Evolutionary conservation across 306 rosid species (phyloP).

Genomic region (Cucumis melo): DNA sequence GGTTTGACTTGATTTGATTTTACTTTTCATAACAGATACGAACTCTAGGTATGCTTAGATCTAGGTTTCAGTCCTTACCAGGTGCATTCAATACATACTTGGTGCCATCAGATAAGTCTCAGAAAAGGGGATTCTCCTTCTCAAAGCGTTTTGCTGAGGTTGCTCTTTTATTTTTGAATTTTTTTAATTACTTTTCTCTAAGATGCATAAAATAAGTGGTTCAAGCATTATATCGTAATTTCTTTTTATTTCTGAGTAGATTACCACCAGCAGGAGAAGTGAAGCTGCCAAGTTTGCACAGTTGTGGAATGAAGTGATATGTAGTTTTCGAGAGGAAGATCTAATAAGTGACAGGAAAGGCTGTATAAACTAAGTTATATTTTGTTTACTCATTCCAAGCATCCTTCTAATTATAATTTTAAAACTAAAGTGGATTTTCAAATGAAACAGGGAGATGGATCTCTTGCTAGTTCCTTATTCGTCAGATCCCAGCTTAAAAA

Average conservation of each 20-base stretch:
- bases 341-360: conserved; percentile 78
- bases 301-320: conserved; percentile 87
- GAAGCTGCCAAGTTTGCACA: conserved; percentile 99
- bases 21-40: conserved; percentile 53
- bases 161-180: conserved; percentile 12
- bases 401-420: conserved; percentile 8
- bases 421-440: conserved; percentile 20
- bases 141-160: conserved; percentile 88
- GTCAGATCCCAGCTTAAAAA: conserved; percentile 72
- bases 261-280: conserved; percentile 74
- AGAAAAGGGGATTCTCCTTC: conserved; percentile 56
- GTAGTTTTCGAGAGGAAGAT: conserved; percentile 98
- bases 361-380: conserved; percentile 15
- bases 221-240: conserved; percentile 5
- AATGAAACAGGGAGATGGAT: conserved; percentile 87
- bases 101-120: conserved; percentile 81
- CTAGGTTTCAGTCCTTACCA: conserved; percentile 90
- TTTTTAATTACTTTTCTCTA: neutral
- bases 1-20: conserved; percentile 3
- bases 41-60: conserved; percentile 85
- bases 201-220: neutral
- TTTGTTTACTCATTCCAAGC: conserved; percentile 15
- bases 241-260: conserved; percentile 28
- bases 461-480: conserved; percentile 87
- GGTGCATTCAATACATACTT: conserved; percentile 87